Conservation (phyloP, 148 eudicot species). For the Chenopodium quinoa region DNA sequence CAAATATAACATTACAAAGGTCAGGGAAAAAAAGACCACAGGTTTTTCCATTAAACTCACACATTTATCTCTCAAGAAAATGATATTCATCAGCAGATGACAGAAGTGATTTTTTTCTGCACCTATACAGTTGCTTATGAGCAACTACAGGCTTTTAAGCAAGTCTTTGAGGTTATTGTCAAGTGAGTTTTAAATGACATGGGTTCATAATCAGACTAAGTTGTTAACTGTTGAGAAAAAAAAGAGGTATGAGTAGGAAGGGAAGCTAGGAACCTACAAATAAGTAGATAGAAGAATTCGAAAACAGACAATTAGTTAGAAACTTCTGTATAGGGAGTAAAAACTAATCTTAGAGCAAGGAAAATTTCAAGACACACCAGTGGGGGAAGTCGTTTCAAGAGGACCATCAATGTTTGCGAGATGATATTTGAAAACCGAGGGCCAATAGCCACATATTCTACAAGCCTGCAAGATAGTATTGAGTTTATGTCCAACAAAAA, state of each 20-base stretch:
- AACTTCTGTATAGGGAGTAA: too few relatives aligned
- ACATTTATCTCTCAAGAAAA: too few relatives aligned
- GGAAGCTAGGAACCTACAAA: constrained; percentile 4
- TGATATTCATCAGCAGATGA: too few relatives aligned
- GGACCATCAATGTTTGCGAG: constrained; percentile 90
- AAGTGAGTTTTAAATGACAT: too few relatives aligned
- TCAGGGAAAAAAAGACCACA: too few relatives aligned
- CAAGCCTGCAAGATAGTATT: constrained; percentile 50
- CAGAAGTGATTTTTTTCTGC: too few relatives aligned
- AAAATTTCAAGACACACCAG: constrained; percentile 42
- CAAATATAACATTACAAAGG: too few relatives aligned
- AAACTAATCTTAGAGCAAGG: constrained; percentile 1
- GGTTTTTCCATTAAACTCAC: too few relatives aligned
- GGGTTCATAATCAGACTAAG: not conserved
- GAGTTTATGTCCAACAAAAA: not conserved
- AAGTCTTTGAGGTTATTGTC: too few relatives aligned
- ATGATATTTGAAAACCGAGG: constrained; percentile 94
- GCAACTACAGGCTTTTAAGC: too few relatives aligned
- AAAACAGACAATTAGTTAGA: too few relatives aligned
- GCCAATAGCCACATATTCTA: constrained; percentile 93
- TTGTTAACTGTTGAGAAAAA: not conserved
- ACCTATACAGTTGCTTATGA: too few relatives aligned
- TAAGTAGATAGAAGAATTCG: not conserved
- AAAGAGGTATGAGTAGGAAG: not conserved
- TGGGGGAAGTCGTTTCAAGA: constrained; percentile 93